Base-by-base conservation (phyloP, 2,329 filamentous ascomycete species). In the Verticillium alfalfae region DNA sequence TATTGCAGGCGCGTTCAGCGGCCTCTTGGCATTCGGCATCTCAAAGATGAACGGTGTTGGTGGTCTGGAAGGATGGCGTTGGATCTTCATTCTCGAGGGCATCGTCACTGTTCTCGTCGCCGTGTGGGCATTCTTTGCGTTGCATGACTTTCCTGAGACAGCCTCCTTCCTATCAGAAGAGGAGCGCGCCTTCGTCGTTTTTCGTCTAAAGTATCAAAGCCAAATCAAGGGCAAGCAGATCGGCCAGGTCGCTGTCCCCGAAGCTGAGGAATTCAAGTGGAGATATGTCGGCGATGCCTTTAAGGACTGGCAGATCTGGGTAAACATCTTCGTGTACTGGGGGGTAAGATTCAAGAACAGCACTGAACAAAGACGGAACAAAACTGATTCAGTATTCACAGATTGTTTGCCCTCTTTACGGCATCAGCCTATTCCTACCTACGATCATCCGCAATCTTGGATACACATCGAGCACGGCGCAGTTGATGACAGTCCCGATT, bases 71-170 rank as follows among this genome's bases (percentile, higher is more conserved):
- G 85, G 86, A 2, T 89, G 85, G 84, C 80, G 82, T 10, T 89
- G 83, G 87, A 87, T 88, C 60, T 88, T 88, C 63, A 85, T 91
- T 49, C 80, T 90, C 6, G 87, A 91, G 74, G 91, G 91, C 1
- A 80, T 92, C 1, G 82, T 81, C 0, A 92, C 90, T 0, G 81
- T 92, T 0, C 1, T 92, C 1, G 81, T 92, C 5, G 91, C 90
- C 0, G 62, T 87, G 4, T 67, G 80, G 1, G 86, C 86, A 0
- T 93, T 89, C 74, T 93, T 86, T 78, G 79, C 88, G 65, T 84
- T 96, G 0, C 83, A 91, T 67, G 92, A 96, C 69, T 96, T 92
- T 67, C 93, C 93, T 0, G 91, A 92, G 65, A 86, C 90, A 31
- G 91, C 92, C 0, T 83, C 68, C 0, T 96, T 96, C 70, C 80